phyloP scores from a whole-genome alignment of 1,139 yeast genomes.

The Taphrina confusa region DNA sequence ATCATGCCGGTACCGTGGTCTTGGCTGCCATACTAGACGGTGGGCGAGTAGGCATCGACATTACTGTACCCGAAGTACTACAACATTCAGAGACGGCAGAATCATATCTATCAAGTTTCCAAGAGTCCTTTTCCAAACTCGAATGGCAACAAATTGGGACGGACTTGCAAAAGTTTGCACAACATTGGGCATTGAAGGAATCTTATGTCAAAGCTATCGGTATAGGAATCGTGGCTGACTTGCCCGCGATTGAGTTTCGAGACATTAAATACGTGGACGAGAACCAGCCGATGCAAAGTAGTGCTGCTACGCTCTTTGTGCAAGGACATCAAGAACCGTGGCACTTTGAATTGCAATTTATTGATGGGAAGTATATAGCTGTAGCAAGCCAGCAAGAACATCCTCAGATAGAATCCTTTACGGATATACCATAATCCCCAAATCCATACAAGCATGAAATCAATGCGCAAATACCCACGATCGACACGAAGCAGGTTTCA shows the following conservation, averaged over 20 bases:
- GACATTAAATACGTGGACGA: constrained; percentile 28
- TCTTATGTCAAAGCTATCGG: constrained; percentile 41
- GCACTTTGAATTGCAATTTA: background rate
- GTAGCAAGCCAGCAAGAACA: background rate
- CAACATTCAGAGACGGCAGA: background rate
- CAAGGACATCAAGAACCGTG: background rate
- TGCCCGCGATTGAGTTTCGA: constrained; percentile 37
- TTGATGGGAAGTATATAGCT: constrained; percentile 8
- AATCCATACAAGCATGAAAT: no score
- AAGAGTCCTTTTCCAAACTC: constrained; percentile 36
- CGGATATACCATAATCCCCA: no score
- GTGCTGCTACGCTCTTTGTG: background rate
- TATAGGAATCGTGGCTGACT: constrained; percentile 38
- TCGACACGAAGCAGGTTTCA: no score
- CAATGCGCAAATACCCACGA: no score
- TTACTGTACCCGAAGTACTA: constrained; percentile 25
- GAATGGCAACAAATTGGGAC: constrained; percentile 34
- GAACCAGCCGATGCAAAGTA: background rate
- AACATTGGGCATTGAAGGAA: constrained; percentile 41
- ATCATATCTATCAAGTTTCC: constrained; percentile 37
- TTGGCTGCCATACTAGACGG: constrained; percentile 32
- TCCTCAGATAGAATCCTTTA: no score
- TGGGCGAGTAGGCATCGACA: constrained; percentile 38
- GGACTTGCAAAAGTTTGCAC: constrained; percentile 25
- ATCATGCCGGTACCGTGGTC: constrained; percentile 39